Conservation (phyloP, 1,284 basidiomycete genomes). For the Volvariella volvacea region DNA sequence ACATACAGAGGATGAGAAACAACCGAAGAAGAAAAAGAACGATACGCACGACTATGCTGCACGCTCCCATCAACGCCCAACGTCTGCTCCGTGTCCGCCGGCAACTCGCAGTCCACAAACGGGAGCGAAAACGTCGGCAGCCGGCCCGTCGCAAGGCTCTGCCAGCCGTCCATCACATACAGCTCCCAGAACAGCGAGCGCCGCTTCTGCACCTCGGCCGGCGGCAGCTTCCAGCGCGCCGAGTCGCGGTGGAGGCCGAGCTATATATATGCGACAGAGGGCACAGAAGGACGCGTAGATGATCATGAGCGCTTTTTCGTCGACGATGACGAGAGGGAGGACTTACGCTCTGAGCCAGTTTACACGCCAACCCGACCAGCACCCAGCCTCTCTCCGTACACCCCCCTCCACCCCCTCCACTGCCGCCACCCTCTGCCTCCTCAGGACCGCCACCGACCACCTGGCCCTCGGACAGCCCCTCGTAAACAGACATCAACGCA, state of each 20-base stretch:
- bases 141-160: slow-evolving; percentile 61
- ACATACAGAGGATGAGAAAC: slow-evolving; percentile 8
- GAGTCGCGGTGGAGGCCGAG: slow-evolving; percentile 40
- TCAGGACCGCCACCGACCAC: no score
- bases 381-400: slow-evolving; percentile 30
- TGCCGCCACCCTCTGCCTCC: slow-evolving; percentile 35
- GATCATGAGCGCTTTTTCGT: no score
- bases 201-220: slow-evolving; percentile 58
- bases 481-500: slow-evolving; percentile 61
- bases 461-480: slow-evolving; percentile 49
- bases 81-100: slow-evolving; percentile 45
- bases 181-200: slow-evolving; percentile 69
- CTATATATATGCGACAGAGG: no score
- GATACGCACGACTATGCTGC: slow-evolving; percentile 45
- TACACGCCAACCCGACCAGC: slow-evolving; percentile 51
- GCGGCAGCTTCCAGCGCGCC: slow-evolving; percentile 54
- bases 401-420: slow-evolving; percentile 42
- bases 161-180: slow-evolving; percentile 64
- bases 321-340: slow-evolving; percentile 9
- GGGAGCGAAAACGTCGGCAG: slow-evolving; percentile 58
- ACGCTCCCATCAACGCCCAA: slow-evolving; percentile 45
- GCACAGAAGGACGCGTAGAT: no score
- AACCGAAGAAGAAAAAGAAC: no score
- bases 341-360: slow-evolving; percentile 60
- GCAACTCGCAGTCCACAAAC: slow-evolving; percentile 61